Evolutionary conservation across 768 basidiomycete genomes (phyloP).

Genomic region (Macrolepiota dolichaula): DNA sequence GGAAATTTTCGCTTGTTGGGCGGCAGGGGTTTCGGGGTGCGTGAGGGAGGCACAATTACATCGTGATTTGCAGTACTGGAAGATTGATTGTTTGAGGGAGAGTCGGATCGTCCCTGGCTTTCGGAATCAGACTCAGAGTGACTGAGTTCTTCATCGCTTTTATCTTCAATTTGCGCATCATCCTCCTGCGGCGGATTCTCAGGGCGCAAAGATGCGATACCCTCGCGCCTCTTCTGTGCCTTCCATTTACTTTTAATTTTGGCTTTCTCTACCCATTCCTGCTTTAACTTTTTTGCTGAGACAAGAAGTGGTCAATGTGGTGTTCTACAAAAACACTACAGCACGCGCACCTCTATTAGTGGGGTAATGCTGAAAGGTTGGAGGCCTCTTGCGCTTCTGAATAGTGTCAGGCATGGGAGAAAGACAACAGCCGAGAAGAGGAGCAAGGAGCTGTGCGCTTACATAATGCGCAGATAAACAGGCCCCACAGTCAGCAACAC

Average conservation of each 20-base stretch:
- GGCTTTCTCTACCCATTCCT: constrained; percentile 71
- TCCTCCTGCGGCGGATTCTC: constrained; percentile 15
- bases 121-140: neutral
- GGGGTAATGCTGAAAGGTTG: constrained; percentile 69
- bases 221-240: constrained; percentile 56
- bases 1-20: constrained; percentile 12
- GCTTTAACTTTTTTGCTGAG: constrained; percentile 79
- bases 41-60: neutral
- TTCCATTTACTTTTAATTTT: constrained; percentile 83
- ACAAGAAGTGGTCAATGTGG: neutral
- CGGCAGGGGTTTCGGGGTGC: constrained; percentile 5
- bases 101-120: neutral
- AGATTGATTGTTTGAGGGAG: neutral
- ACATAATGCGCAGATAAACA: constrained; percentile 18
- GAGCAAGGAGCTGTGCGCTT: constrained; percentile 17
- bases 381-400: constrained; percentile 56
- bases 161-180: constrained; percentile 17
- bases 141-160: constrained; percentile 12
- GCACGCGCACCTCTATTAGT: constrained; percentile 51
- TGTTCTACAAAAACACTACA: neutral
- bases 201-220: constrained; percentile 18
- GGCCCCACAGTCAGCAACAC: constrained; percentile 16
- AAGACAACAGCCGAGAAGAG: constrained; percentile 11
- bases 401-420: constrained; percentile 20
- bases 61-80: neutral